Percentiles rank a stretch among this genome's conserved stretches.
Evolutionary conservation across 345 rosid species (phyloP).

Genomic region (Populus deltoides): DNA sequence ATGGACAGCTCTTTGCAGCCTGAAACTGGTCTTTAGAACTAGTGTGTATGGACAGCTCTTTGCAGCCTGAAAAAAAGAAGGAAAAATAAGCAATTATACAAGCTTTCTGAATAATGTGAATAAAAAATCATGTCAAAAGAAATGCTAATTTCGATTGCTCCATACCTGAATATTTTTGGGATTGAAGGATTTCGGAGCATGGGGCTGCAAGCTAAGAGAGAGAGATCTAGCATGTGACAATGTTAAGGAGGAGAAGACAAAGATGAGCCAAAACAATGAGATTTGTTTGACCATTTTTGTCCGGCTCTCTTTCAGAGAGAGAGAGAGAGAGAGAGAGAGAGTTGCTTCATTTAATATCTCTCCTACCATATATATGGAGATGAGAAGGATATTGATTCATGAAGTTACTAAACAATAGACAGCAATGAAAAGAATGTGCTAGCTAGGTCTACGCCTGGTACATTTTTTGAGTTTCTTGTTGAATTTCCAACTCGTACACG

Average conservation of each 20-base stretch:
- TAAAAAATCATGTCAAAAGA: background rate
- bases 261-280: background rate
- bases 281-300: constrained; percentile 3
- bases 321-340: background rate
- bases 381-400: background rate
- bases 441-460: no score
- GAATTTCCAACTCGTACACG: no score
- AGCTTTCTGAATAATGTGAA: background rate
- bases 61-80: background rate
- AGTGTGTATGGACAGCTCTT: constrained; percentile 8
- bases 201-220: background rate
- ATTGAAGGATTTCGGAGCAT: background rate
- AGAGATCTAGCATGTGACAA: background rate
- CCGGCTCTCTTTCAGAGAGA: background rate
- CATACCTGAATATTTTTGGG: constrained; percentile 3
- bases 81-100: background rate
- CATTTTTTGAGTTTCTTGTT: no score
- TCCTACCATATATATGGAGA: background rate
- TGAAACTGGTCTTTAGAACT: constrained; percentile 7
- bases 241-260: constrained; percentile 4
- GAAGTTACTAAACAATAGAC: no score
- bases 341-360: background rate
- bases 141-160: background rate
- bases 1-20: constrained; percentile 12
- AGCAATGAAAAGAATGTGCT: no score